Percentiles rank a stretch among this genome's conserved stretches.
Evolutionary conservation across 352 stramenopile genomes (phyloP).

Genomic region (Pseudoperonospora humuli): DNA sequence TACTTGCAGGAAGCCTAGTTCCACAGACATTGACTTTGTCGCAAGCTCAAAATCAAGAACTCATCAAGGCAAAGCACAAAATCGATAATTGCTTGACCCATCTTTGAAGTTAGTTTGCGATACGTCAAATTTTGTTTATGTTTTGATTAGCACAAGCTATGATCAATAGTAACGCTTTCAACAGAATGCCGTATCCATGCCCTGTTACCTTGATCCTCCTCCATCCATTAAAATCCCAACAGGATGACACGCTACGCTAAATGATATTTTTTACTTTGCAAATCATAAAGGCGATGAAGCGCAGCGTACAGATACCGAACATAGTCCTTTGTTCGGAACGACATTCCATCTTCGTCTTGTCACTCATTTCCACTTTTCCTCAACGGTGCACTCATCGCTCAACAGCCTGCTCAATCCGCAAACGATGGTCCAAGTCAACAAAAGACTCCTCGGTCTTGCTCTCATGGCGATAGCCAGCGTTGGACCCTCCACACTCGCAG

Average conservation of each 20-base stretch:
- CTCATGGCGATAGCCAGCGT: constrained; percentile 6
- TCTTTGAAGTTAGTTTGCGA: too few species aligned
- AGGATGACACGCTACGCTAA: not conserved
- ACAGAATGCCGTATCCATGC: too few species aligned
- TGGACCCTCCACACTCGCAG: constrained; percentile 9
- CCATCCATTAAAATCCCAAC: not conserved
- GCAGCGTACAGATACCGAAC: not conserved
- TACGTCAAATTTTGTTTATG: too few species aligned
- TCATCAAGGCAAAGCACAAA: too few species aligned
- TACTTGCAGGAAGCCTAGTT: too few species aligned
- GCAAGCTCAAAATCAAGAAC: too few species aligned
- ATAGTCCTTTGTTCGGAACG: not conserved
- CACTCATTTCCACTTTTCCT: constrained; percentile 16
- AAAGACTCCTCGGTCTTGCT: constrained; percentile 16
- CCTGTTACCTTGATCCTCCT: too few species aligned
- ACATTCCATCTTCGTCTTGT: constrained; percentile 3
- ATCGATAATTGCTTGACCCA: too few species aligned
- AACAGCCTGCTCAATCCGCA: constrained; percentile 1
- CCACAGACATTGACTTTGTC: too few species aligned
- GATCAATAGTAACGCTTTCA: too few species aligned
- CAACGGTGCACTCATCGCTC: constrained; percentile 9
- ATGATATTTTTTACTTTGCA: not conserved
- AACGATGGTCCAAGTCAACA: constrained; percentile 20
- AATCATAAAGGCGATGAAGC: not conserved
- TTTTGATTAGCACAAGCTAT: too few species aligned